A percentile compares a stretch with the other conserved stretches of the same genome.
Conservation (phyloP, 23 red algal species). For the Chondrus crispus region DNA sequence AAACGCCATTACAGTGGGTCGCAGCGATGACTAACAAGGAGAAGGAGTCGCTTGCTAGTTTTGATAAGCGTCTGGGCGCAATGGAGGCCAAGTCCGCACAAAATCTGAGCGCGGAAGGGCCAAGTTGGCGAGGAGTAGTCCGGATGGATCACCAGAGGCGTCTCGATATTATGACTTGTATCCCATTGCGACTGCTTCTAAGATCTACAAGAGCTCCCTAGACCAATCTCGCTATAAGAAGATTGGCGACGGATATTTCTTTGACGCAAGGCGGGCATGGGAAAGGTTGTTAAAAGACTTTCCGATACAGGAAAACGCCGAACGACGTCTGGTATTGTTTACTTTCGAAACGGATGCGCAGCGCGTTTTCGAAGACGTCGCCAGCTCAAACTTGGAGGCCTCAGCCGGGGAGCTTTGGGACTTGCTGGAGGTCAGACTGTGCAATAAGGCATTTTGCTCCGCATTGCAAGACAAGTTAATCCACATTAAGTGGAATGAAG, state of each 20-base stretch:
- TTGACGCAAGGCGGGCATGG: background rate
- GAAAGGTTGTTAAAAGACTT: background rate
- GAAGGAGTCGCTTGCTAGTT: background rate
- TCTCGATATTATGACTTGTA: background rate
- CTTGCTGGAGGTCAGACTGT: background rate
- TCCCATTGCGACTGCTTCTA: background rate
- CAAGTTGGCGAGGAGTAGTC: no score
- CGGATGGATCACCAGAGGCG: background rate
- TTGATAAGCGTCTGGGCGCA: background rate
- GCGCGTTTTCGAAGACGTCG: background rate
- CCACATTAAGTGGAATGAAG: slow-evolving; percentile 1
- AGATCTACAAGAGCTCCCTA: slow-evolving; percentile 11
- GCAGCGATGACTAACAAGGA: background rate
- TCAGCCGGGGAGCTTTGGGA: background rate
- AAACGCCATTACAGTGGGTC: background rate
- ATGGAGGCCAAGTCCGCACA: background rate
- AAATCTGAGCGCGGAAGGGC: background rate
- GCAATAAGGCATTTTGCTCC: background rate
- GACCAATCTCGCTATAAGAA: background rate
- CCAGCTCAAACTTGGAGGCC: background rate
- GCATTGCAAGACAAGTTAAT: background rate
- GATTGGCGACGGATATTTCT: background rate
- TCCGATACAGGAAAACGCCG: background rate
- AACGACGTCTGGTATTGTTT: background rate
- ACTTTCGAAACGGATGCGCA: background rate